A percentile compares a stretch with the other conserved stretches of the same genome.
These are phyloP conservation scores for Daldinia grandis DNA, from an alignment of 495 filamentous ascomycete species.

Conservation along the genomic window DNA sequence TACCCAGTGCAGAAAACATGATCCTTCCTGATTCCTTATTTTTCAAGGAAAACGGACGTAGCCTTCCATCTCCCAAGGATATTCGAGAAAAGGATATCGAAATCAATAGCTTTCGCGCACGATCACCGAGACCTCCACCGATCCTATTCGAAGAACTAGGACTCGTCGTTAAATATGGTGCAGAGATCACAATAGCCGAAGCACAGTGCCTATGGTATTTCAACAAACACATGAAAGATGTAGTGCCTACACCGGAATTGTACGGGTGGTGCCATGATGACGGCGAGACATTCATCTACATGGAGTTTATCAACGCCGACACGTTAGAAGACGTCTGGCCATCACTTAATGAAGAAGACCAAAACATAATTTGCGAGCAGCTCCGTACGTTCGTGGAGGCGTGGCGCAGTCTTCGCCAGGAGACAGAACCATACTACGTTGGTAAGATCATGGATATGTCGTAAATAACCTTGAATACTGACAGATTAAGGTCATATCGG, in stretches of 20 bases:
- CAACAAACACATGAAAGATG: slow-evolving; percentile 44
- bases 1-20: not conserved
- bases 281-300: slow-evolving; percentile 56
- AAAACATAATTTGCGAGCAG: not conserved
- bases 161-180: slow-evolving; percentile 55
- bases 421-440: not conserved
- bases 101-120: slow-evolving; percentile 9
- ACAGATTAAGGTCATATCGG: slow-evolving; percentile 44
- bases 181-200: slow-evolving; percentile 50
- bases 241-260: slow-evolving; percentile 57
- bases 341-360: not conserved
- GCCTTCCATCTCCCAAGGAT: not conserved
- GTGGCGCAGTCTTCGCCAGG: not conserved
- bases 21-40: not conserved
- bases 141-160: slow-evolving; percentile 45
- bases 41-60: not conserved
- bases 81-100: not conserved
- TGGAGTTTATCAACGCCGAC: slow-evolving; percentile 55
- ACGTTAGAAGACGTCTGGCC: not conserved
- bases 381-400: not conserved
- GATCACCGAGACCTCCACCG: slow-evolving; percentile 15
- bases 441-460: not conserved
- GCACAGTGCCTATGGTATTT: slow-evolving; percentile 57
- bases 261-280: slow-evolving; percentile 58
- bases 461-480: slow-evolving; percentile 24